Base-by-base conservation (phyloP, 2,329 filamentous ascomycete genomes). In the Cyphellophora attinorum region DNA sequence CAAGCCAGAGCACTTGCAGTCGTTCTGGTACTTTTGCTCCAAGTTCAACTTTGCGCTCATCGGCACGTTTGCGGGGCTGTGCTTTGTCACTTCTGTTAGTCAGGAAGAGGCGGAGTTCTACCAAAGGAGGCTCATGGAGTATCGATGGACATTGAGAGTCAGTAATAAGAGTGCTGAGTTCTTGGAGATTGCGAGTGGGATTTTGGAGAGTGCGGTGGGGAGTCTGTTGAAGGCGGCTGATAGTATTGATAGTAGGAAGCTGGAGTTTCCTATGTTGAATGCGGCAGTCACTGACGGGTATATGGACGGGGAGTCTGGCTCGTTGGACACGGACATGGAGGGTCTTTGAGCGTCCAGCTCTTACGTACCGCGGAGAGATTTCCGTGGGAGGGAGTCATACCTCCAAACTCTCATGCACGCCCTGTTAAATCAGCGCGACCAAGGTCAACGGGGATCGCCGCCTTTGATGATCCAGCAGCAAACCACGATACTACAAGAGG, bases 91-190 rank as follows among this genome's bases (percentile, higher is more conserved):
- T 1, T 84, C 84, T 0, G 85, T 85, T 0, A 85, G 83, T 0
- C 72, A 77, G 31, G 86, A 95, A 54, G 89, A 96, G 58, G 85
- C 84, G 1, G 85, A 91, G 19, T 96, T 93, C 70, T 98, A 96
- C 60, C 77, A 84, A 23, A 73, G 83, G 10, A 70, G 89, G 1
- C 62, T 96, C 14, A 79, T 78, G 40, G 89, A 98, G 60, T 96
- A 95, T 54, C 75, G 85, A 32, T 98, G 89, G 89, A 95, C 89
- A 6, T 67, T 96, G 36, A 81, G 81, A 6, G 88, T 96, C 31
- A 88, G 81, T 5, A 46, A 46, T 29, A 49, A 49, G 44, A 48
- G 43, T 23, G 37, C 45, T 12, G 47, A 49, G 34, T 49, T 49
- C 34, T 34, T 49, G 4, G 47, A 49, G 27, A 48, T 49, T 32